phyloP scores from a whole-genome alignment of 345 rosid species.

The Laguncularia racemosa region DNA sequence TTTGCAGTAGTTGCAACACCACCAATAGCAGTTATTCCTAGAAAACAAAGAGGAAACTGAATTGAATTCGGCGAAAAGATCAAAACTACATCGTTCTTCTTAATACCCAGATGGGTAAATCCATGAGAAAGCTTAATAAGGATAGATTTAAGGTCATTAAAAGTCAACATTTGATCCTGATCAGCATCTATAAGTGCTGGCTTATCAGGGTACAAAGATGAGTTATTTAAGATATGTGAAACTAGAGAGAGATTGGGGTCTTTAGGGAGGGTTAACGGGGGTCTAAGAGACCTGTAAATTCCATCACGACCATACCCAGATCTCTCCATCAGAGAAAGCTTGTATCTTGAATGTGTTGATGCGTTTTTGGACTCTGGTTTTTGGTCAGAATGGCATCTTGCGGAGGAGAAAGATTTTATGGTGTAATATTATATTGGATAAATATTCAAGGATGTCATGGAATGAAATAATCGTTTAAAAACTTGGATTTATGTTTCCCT shows the following conservation, averaged over 20 bases:
- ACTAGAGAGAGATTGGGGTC: conserved; percentile 59
- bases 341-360: no score
- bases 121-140: conserved; percentile 58
- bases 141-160: conserved; percentile 50
- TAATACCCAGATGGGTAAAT: conserved; percentile 53
- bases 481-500: no score
- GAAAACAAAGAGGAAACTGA: conserved; percentile 66
- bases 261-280: conserved; percentile 41
- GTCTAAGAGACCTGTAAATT: conserved; percentile 69
- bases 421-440: no score
- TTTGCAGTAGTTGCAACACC: conserved; percentile 70
- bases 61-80: conserved; percentile 76
- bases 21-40: conserved; percentile 59
- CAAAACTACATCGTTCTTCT: conserved; percentile 56
- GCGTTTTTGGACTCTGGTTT: no score
- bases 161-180: conserved; percentile 40
- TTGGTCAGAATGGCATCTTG: no score
- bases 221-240: conserved; percentile 50
- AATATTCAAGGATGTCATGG: no score
- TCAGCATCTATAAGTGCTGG: conserved; percentile 73
- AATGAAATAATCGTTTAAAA: no score
- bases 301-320: conserved; percentile 88
- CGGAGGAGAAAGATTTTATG: no score
- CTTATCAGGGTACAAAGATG: conserved; percentile 42
- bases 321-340: conserved; percentile 45